Conservation (phyloP, 2,329 filamentous ascomycete species). For the Iodosphaeria phyllophila region DNA sequence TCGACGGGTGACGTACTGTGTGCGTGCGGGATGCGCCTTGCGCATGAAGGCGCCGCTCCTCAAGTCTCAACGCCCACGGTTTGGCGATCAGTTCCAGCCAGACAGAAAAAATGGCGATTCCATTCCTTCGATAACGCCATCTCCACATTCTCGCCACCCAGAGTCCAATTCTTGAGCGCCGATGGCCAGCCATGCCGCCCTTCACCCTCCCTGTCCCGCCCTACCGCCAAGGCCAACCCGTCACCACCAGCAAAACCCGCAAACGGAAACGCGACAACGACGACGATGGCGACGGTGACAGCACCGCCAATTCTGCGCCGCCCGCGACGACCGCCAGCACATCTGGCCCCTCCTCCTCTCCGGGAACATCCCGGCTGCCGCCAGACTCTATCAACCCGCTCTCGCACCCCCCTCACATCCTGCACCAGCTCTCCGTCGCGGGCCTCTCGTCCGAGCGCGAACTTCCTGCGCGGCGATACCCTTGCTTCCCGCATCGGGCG, state of each 20-base stretch:
- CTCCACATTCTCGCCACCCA: no score
- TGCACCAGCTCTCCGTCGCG: conserved; percentile 33
- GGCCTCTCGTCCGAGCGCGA: conserved; percentile 29
- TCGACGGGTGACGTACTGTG: no score
- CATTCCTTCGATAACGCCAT: no score
- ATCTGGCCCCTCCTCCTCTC: conserved; percentile 1
- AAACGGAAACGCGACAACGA: conserved; percentile 10
- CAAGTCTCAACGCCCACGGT: no score
- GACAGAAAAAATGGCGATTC: no score
- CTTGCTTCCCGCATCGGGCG: conserved; percentile 32
- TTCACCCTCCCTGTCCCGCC: conserved; percentile 12
- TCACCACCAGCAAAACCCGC: conserved; percentile 13
- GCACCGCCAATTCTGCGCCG: conserved; percentile 1
- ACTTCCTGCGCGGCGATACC: conserved; percentile 17
- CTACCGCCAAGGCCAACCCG: conserved; percentile 10
- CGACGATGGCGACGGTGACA: conserved; percentile 1
- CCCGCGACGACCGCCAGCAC: background rate
- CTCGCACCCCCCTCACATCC: conserved; percentile 30
- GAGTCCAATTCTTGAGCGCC: no score
- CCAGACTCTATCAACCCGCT: conserved; percentile 30
- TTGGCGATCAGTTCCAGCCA: no score
- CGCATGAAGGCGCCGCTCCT: no score
- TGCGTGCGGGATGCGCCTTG: no score
- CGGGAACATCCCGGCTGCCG: conserved; percentile 10
- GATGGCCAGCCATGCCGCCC: conserved; percentile 8